Conservation (phyloP, 257 asterid species). For the Nyctanthes arbortristis region DNA sequence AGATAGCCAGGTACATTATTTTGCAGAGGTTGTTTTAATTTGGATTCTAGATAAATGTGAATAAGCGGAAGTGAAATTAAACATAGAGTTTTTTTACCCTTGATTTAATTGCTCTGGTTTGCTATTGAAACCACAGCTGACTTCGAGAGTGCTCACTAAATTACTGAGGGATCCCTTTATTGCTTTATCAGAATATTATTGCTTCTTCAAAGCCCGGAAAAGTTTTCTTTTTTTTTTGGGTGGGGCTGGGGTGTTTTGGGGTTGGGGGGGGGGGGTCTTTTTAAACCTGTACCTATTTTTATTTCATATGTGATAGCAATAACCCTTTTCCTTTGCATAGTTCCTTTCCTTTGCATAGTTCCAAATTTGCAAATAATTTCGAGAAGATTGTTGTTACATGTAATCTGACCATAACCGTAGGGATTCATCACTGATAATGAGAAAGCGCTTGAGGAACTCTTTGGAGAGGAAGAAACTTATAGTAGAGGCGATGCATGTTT, state of each 20-base stretch:
- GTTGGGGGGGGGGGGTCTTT: too few species aligned
- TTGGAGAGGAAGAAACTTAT: slow-evolving; percentile 88
- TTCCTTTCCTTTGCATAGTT: slow-evolving; percentile 2
- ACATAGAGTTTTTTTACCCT: slow-evolving; percentile 8
- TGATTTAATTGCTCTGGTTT: too few species aligned
- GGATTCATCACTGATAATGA: slow-evolving; percentile 94
- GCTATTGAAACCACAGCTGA: too few species aligned
- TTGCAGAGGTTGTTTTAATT: slow-evolving; percentile 9
- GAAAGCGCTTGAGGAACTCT: slow-evolving; percentile 94
- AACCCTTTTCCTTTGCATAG: not conserved
- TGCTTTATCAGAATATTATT: not conserved
- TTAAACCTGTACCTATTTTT: not conserved
- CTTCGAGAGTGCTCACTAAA: too few species aligned
- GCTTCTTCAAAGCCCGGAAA: too few species aligned
- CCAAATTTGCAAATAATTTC: slow-evolving; percentile 6
- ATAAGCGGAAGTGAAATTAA: not conserved
- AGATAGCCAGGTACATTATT: slow-evolving; percentile 82
- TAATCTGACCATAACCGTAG: slow-evolving; percentile 32
- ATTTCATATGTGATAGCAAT: not conserved
- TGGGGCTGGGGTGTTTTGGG: too few species aligned
- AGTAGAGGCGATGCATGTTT: slow-evolving; percentile 78
- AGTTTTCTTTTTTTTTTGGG: too few species aligned
- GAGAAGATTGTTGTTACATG: slow-evolving; percentile 12
- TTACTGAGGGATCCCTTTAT: not conserved
- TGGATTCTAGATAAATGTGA: not conserved